Conservation (phyloP, 192 early-diverging fungal genomes). For the Coemansia furcata region DNA sequence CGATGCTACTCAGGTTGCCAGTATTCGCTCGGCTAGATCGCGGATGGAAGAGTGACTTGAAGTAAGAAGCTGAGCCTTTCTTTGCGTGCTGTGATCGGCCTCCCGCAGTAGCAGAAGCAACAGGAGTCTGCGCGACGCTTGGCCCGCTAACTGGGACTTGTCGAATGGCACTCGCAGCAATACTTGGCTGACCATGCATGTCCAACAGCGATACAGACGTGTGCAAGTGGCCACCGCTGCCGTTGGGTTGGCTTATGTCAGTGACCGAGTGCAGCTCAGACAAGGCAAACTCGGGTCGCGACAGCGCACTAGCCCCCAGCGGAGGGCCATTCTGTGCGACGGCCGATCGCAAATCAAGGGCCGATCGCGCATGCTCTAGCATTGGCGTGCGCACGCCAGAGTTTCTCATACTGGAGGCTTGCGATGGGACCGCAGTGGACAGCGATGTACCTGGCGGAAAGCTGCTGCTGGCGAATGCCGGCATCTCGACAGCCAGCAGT, state of each 20-base stretch:
- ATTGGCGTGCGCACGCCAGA: slow-evolving; percentile 22
- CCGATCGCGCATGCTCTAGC: slow-evolving; percentile 29
- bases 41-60: slow-evolving; percentile 45
- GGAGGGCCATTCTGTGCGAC: neutral
- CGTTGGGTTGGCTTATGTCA: neutral
- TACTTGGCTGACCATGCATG: slow-evolving; percentile 1
- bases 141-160: neutral
- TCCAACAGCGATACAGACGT: neutral
- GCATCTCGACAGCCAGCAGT: slow-evolving; percentile 40
- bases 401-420: slow-evolving; percentile 34
- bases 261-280: neutral
- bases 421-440: slow-evolving; percentile 23
- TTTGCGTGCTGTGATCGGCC: slow-evolving; percentile 27
- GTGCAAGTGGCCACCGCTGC: neutral
- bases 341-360: slow-evolving; percentile 28
- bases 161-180: neutral
- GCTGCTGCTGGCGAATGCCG: slow-evolving; percentile 21
- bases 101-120: neutral
- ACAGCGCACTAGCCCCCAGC: neutral
- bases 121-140: neutral
- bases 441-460: neutral
- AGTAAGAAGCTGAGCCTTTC: slow-evolving; percentile 50
- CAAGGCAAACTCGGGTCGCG: slow-evolving; percentile 1
- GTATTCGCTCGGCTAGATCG: slow-evolving; percentile 31
- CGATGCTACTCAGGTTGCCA: slow-evolving; percentile 5